Conservation (phyloP, 2,329 filamentous ascomycete genomes). For the Biscogniauxia marginata region DNA sequence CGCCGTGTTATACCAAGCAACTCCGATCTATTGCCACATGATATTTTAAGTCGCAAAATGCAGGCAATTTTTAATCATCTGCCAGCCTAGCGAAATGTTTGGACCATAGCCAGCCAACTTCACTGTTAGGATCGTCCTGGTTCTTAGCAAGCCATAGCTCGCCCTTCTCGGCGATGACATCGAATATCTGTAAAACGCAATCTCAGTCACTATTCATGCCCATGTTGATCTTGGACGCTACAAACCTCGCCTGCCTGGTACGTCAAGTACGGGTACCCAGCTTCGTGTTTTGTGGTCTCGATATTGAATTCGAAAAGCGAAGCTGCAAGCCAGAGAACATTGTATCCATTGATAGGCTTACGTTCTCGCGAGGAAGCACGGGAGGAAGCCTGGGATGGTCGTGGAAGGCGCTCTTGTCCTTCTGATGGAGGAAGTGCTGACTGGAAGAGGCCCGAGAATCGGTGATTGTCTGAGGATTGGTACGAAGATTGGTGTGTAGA, state of each 20-base stretch:
- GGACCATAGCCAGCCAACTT: conserved; percentile 98
- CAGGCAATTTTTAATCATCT: conserved; percentile 37
- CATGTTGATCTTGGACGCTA: conserved; percentile 11
- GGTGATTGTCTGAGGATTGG: conserved; percentile 46
- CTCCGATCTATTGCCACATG: neutral
- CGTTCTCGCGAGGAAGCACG: conserved; percentile 61
- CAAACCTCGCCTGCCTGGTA: conserved; percentile 88
- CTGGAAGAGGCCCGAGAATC: conserved; percentile 77
- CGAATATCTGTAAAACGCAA: conserved; percentile 61
- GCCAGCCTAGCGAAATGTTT: conserved; percentile 84
- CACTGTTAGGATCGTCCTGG: conserved; percentile 78
- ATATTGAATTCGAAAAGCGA: conserved; percentile 98
- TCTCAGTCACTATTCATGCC: neutral
- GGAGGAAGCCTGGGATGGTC: conserved; percentile 58
- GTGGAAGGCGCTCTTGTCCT: conserved; percentile 50
- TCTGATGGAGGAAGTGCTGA: conserved; percentile 83
- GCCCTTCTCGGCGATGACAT: conserved; percentile 93
- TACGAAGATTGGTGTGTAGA: conserved; percentile 53
- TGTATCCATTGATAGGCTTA: conserved; percentile 56
- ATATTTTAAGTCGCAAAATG: neutral
- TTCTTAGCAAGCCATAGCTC: conserved; percentile 98
- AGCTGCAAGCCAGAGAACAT: conserved; percentile 85
- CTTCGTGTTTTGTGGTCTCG: conserved; percentile 85
- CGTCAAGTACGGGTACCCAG: conserved; percentile 91
- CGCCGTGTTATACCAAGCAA: neutral